phyloP scores from a whole-genome alignment of 495 filamentous ascomycete species.

The Hypoxylon fuscum region DNA sequence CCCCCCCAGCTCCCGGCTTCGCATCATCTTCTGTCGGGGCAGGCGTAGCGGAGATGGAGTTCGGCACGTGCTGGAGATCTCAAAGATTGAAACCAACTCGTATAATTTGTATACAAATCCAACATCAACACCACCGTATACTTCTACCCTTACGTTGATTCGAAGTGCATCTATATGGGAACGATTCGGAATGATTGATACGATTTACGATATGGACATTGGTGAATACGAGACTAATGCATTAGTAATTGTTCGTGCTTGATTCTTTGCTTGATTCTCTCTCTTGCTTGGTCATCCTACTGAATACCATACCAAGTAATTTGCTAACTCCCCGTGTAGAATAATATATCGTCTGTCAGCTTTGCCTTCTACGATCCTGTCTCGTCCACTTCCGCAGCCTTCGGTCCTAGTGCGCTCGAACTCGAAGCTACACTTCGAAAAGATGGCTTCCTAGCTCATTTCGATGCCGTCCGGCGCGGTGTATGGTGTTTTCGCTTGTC shows the following conservation, averaged over 20 bases:
- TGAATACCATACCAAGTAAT: background rate
- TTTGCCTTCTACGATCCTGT: slow-evolving; percentile 59
- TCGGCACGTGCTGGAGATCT: slow-evolving; percentile 44
- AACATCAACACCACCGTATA: slow-evolving; percentile 6
- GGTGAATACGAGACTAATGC: slow-evolving; percentile 64
- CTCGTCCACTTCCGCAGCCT: slow-evolving; percentile 47
- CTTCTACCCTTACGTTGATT: slow-evolving; percentile 15
- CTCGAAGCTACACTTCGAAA: slow-evolving; percentile 58
- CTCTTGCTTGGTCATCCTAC: too few relatives aligned
- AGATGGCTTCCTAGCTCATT: slow-evolving; percentile 60
- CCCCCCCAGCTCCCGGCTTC: slow-evolving; percentile 10
- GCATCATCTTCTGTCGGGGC: slow-evolving; percentile 16
- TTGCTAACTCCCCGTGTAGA: slow-evolving; percentile 43
- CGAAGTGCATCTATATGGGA: slow-evolving; percentile 25
- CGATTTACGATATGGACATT: slow-evolving; percentile 60
- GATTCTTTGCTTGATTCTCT: too few relatives aligned
- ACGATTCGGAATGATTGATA: slow-evolving; percentile 40
- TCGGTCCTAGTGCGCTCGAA: slow-evolving; percentile 52
- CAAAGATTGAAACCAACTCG: slow-evolving; percentile 38
- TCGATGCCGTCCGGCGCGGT: slow-evolving; percentile 56
- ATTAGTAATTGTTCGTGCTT: slow-evolving; percentile 54
- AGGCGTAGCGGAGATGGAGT: slow-evolving; percentile 45
- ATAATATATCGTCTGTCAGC: slow-evolving; percentile 56
- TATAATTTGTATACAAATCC: slow-evolving; percentile 3
- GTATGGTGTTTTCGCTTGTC: slow-evolving; percentile 61